Evolutionary conservation across 78 protist species (phyloP).

Genomic region (Dictyostelium discoideum): DNA sequence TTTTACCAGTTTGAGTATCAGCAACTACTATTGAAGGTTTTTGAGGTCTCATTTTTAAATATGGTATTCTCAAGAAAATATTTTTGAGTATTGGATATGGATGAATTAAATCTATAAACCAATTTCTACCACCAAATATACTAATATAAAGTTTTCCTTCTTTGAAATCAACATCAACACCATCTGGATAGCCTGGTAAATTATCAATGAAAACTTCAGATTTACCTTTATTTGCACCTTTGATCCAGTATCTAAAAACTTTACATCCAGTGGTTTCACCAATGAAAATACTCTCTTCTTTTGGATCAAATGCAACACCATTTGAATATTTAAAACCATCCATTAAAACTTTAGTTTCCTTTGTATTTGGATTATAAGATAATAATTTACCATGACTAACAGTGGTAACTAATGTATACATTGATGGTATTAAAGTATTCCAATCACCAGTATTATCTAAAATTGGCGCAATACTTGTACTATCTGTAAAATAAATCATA

Average conservation of each 20-base stretch:
- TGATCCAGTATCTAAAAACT: constrained; percentile 47
- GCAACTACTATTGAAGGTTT: neutral
- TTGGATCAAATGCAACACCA: constrained; percentile 41
- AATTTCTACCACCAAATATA: neutral
- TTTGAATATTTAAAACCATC: neutral
- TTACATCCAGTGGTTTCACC: constrained; percentile 15
- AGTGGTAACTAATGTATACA: neutral
- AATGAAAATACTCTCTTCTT: constrained; percentile 36
- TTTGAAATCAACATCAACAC: neutral
- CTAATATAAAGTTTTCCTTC: neutral
- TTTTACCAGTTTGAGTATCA: constrained; percentile 17
- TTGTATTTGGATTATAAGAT: constrained; percentile 33
- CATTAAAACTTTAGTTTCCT: constrained; percentile 21
- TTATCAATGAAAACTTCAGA: neutral
- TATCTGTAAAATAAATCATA: constrained; percentile 48
- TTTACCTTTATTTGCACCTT: constrained; percentile 37
- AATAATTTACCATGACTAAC: neutral
- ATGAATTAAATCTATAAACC: neutral
- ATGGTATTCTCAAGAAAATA: neutral
- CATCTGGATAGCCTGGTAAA: constrained; percentile 71
- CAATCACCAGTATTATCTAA: constrained; percentile 36
- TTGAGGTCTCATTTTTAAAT: neutral
- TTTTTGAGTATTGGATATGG: neutral
- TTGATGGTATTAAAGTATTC: constrained; percentile 8
- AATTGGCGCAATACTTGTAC: neutral